Conservation (phyloP, 1,139 yeast species). For the Kurtzmaniella natalensis region DNA sequence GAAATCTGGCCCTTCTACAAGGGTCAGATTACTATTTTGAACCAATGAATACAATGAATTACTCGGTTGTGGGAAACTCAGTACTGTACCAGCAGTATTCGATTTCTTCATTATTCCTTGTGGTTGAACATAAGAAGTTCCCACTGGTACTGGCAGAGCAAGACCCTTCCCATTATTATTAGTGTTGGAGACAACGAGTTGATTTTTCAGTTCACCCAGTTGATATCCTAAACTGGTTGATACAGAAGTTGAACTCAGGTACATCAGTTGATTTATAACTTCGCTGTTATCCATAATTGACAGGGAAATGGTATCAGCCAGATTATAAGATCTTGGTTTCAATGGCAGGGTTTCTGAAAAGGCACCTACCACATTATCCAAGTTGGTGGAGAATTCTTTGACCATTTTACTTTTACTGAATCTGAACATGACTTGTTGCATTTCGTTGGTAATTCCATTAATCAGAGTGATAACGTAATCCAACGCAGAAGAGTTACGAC, state of each 20-base stretch:
- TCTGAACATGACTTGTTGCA: conserved; percentile 30
- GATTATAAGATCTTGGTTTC: conserved; percentile 12
- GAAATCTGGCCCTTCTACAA: conserved; percentile 22
- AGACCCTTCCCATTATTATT: not conserved
- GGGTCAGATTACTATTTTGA: conserved; percentile 9
- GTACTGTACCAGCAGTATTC: not conserved
- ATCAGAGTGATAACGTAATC: conserved; percentile 35
- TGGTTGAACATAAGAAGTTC: conserved; percentile 16
- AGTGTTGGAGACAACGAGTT: not conserved
- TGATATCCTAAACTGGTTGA: not conserved
- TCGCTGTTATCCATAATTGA: conserved; percentile 28
- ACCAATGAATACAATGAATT: conserved; percentile 6
- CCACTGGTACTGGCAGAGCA: conserved; percentile 20
- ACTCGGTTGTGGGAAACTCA: conserved; percentile 6
- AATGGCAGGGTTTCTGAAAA: conserved; percentile 7
- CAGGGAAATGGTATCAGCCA: conserved; percentile 32
- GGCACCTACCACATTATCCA: conserved; percentile 27
- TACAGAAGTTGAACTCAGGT: not conserved
- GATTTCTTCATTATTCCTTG: conserved; percentile 2
- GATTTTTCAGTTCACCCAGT: not conserved
- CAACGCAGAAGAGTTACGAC: conserved; percentile 36
- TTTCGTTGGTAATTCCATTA: conserved; percentile 29
- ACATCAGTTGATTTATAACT: not conserved
- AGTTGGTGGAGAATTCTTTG: conserved; percentile 21
- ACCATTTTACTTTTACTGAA: conserved; percentile 27